Base-by-base conservation (phyloP, 805 yeast genomes). In the Lachancea fermentati region DNA sequence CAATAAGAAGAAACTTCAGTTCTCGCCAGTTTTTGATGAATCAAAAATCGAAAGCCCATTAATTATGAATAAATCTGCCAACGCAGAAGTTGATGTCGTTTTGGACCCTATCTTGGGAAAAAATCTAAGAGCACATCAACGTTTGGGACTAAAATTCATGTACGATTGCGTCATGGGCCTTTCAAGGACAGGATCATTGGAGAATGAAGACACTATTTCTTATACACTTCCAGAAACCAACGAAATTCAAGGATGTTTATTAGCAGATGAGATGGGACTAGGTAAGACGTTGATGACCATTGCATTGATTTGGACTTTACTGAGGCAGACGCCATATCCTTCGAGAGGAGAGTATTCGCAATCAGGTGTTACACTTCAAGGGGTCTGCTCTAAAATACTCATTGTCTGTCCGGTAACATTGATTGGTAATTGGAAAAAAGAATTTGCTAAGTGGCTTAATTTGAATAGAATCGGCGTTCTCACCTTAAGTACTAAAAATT, bases 181-280 rank as follows among this genome's bases (percentile, higher is more conserved):
- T 37, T 65, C 73, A 18, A 72, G 70, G 3, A 62, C 62, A 15
- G 65, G 67, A 2, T 75, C 76, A 0, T 15, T 48, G 12, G 37
- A 55, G 18, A 57, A 59, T 13, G 39, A 44, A 6, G 61, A 58
- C 39, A 41, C 51, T 5, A 30, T 29, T 5, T 7, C 24, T 2
- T 11, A 13, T 4, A 33, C 7, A 14, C 15, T 39, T 3, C 30
- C 19, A 18, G 29, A 16, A 30, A 34, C 34, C 4, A 58, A 54
- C 14, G 44, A 47, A 34, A 48, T 62, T 13, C 50, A 63, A 32
- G 97, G 98, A 0, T 89, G 91, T 2, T 63, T 93, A 4, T 61
- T 93, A 32, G 98, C 98, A 0, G 98, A 93, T 61, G 97, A 91
- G 52, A 93, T 93, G 98, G 98, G 98, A 0, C 67, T 93, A 13